These are phyloP conservation scores for Macrophomina phaseolina DNA, from an alignment of 2,329 filamentous ascomycete species.

Conservation along the genomic window DNA sequence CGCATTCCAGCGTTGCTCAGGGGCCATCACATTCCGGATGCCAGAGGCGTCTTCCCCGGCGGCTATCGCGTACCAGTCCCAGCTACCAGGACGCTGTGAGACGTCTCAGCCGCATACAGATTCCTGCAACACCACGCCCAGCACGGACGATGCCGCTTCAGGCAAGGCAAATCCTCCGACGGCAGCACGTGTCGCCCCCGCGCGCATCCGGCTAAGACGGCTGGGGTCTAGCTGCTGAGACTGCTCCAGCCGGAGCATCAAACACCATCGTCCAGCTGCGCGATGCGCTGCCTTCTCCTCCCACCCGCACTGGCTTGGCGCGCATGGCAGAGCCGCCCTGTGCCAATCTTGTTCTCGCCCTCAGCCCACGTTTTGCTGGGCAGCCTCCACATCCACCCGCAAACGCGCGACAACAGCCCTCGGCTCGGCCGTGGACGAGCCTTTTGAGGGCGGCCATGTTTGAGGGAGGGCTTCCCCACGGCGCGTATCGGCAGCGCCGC, in stretches of 20 bases:
- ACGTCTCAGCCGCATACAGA: slow-evolving; percentile 17
- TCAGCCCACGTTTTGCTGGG: slow-evolving; percentile 8
- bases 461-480: background rate
- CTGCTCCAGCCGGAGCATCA: slow-evolving; percentile 18
- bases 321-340: slow-evolving; percentile 10
- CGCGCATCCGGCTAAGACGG: slow-evolving; percentile 10
- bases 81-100: slow-evolving; percentile 19
- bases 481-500: no score
- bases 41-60: background rate
- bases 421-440: background rate
- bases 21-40: background rate
- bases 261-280: background rate
- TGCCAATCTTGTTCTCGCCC: background rate
- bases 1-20: slow-evolving; percentile 4
- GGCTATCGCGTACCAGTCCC: background rate
- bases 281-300: slow-evolving; percentile 1
- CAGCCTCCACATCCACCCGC: background rate
- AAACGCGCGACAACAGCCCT: background rate
- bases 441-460: slow-evolving; percentile 14
- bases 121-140: slow-evolving; percentile 18
- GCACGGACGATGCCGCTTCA: slow-evolving; percentile 8
- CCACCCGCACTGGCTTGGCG: background rate
- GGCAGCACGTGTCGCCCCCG: background rate
- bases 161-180: background rate
- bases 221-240: slow-evolving; percentile 2